Evolutionary conservation across 306 rosid genomes (phyloP), one percentile per base, ranked within the genome.

Genomic region (Potentilla sterilis): DNA sequence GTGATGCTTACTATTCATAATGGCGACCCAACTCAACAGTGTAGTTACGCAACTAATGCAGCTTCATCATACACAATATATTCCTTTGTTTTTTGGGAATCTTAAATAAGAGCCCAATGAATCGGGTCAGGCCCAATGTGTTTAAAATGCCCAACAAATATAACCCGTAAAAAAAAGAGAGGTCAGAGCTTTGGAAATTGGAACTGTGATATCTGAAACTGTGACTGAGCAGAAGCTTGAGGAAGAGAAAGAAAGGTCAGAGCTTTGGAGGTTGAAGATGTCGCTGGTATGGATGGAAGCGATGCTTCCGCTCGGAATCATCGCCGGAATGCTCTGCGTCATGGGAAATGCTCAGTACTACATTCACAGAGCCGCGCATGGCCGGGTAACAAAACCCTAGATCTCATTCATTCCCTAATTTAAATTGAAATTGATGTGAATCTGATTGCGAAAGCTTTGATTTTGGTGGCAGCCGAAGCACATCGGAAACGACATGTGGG

Each of bases 401-500:
- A 81, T 71, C 74, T 13, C 55, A 32, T 28, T 28, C 28, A 61
- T 41, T 13, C 64, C 62, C 24, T 3, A 18, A 52, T 51, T 51
- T 24, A 5, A 18, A 51, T 59, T 59, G 34, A 18, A 40, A 16
- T 62, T 62, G 15, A n/a, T 69, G 4, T 44, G 28, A 9, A 21
- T 73, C 14, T 48, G 47, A 21, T 12, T 54, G 22, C 55, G 7
- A 19, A 68, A 42, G 37, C 28, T 7, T 63, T 57, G 9, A 5
- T 34, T 18, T 51, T 48, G 55, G 24, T 78, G n/a, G 71, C 88
- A 92, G 97, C 96, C 99, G 70, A 96, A 92, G 90, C 99, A 96
- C 83, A 72, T 92, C 68, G 93, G 99, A 0, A 89, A 82, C 79
- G 98, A 96, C 75, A 40, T 90, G 91, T 96, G 99, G 98, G 99